These are phyloP conservation scores for Curvularia eragrostidis DNA, from an alignment of 2,329 filamentous ascomycete genomes.

Conservation along the genomic window DNA sequence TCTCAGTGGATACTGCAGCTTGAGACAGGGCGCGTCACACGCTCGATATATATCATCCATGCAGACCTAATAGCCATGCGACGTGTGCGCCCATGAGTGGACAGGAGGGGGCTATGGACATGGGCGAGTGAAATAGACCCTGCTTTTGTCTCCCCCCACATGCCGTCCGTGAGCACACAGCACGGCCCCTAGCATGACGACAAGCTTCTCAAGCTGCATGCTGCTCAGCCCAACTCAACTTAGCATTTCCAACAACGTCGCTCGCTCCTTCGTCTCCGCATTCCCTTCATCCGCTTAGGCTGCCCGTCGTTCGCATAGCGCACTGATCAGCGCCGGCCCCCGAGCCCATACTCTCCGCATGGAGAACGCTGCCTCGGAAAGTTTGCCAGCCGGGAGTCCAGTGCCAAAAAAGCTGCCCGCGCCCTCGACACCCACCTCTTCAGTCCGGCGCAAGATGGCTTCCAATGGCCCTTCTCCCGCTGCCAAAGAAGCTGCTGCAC, in stretches of 20 bases:
- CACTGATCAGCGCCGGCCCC: constrained; percentile 12
- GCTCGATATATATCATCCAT: not conserved
- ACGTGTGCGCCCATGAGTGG: not conserved
- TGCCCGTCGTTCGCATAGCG: not conserved
- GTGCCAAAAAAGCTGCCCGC: constrained; percentile 29
- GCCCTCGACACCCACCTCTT: constrained; percentile 37
- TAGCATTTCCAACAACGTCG: not conserved
- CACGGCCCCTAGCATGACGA: constrained; percentile 5
- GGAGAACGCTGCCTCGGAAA: constrained; percentile 14
- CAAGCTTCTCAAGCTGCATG: not conserved
- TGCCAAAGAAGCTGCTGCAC: constrained; percentile 38
- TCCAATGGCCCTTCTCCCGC: constrained; percentile 36
- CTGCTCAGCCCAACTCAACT: not conserved
- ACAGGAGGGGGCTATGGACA: not conserved
- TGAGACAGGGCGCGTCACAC: not conserved
- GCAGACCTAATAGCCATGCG: not conserved
- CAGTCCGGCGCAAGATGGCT: constrained; percentile 44
- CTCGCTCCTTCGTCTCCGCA: not conserved
- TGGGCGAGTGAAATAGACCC: not conserved
- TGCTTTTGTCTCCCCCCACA: constrained; percentile 8
- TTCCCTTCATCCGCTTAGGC: not conserved
- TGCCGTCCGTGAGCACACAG: not conserved
- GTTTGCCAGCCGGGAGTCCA: constrained; percentile 16
- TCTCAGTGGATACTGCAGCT: not conserved
- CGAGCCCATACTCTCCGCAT: constrained; percentile 10